These are phyloP conservation scores for Theileria sp. DNA, from an alignment of 169 alveolate species.

Conservation along the genomic window DNA sequence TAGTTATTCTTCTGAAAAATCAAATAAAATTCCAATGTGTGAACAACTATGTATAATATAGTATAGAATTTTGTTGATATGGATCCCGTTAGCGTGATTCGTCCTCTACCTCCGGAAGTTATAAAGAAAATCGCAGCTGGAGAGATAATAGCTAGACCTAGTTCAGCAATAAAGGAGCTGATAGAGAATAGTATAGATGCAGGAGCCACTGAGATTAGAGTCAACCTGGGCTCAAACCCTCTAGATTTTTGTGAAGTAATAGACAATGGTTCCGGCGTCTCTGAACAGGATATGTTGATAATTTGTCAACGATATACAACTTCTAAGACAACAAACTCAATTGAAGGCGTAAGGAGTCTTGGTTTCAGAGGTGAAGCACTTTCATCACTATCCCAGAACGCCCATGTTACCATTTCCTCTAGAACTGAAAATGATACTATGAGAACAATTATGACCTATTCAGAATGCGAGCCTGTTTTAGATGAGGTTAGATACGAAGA, in stretches of 20 bases:
- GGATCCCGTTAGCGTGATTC: conserved; percentile 61
- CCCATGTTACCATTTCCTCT: conserved; percentile 88
- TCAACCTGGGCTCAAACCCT: conserved; percentile 89
- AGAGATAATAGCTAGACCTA: conserved; percentile 94
- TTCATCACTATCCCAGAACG: conserved; percentile 90
- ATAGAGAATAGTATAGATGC: conserved; percentile 98
- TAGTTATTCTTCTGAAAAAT: background rate
- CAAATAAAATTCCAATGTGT: background rate
- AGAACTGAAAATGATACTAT: conserved; percentile 76
- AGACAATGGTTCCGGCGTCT: conserved; percentile 97
- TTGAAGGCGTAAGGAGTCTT: conserved; percentile 85
- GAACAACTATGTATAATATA: background rate
- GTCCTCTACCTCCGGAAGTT: conserved; percentile 83
- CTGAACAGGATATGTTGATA: conserved; percentile 86
- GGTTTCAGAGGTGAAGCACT: conserved; percentile 99
- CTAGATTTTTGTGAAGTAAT: conserved; percentile 85
- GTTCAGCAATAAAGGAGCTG: conserved; percentile 95
- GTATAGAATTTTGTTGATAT: background rate
- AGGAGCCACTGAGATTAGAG: conserved; percentile 83
- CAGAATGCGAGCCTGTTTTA: conserved; percentile 76
- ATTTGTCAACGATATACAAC: conserved; percentile 96
- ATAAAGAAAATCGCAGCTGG: conserved; percentile 96
- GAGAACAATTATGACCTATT: conserved; percentile 82
- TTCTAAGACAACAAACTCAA: conserved; percentile 89
- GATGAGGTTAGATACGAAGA: conserved; percentile 68